phyloP scores from a whole-genome alignment of 2,329 filamentous ascomycete genomes.

The Arthrinium puccinioides region DNA sequence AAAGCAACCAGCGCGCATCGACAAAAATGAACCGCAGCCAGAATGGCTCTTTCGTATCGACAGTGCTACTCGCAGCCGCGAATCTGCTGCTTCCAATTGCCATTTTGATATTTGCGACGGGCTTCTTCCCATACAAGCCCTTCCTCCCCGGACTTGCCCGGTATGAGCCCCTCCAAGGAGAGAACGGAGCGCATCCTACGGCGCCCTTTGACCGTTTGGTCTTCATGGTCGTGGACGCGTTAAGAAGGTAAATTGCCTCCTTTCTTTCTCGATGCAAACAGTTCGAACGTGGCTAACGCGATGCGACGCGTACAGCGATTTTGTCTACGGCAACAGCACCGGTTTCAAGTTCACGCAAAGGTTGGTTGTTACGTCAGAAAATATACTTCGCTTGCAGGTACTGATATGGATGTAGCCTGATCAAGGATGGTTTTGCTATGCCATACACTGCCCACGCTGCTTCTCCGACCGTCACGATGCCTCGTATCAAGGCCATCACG shows the following conservation, averaged over 20 bases:
- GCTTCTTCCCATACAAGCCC: conserved; percentile 98
- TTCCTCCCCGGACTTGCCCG: conserved; percentile 78
- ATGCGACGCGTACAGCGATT: conserved; percentile 56
- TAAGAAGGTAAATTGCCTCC: conserved; percentile 58
- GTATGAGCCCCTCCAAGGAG: conserved; percentile 43
- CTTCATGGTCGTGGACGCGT: conserved; percentile 96
- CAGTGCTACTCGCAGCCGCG: conserved; percentile 50
- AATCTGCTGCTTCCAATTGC: conserved; percentile 74
- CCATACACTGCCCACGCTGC: conserved; percentile 94
- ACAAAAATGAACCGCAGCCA: conserved; percentile 10
- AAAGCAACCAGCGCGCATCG: no score
- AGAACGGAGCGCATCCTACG: conserved; percentile 49
- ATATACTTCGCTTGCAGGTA: background rate
- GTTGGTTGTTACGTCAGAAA: no score
- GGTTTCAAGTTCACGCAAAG: conserved; percentile 85
- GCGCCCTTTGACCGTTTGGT: conserved; percentile 82
- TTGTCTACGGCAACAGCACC: conserved; percentile 76
- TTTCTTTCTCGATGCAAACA: no score
- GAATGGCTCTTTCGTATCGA: conserved; percentile 19
- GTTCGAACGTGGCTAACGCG: background rate
- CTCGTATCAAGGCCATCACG: conserved; percentile 91
- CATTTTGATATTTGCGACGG: conserved; percentile 70
- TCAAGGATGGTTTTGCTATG: conserved; percentile 73
- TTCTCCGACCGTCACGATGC: conserved; percentile 98
- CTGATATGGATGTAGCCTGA: conserved; percentile 65